Evolutionary conservation across 768 basidiomycete genomes (phyloP), one percentile per base, ranked within the genome.

Genomic region (Tricholoma sp.): DNA sequence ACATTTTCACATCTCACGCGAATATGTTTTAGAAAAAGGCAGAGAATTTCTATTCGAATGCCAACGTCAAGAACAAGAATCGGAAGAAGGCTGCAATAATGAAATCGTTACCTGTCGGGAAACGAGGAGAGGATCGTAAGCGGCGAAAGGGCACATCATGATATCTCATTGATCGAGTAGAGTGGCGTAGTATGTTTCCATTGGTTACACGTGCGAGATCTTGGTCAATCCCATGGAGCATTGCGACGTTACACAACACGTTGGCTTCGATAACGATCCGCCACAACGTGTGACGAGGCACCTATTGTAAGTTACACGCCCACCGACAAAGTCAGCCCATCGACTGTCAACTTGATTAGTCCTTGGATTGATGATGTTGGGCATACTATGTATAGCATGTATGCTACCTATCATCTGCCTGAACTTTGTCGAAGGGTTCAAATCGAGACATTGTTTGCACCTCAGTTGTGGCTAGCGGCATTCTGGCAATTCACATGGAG

Each of bases 21-120:
- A 31, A 29, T 64, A 3, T 17, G 53, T 49, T 59, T 18, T n/a
- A 92, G 93, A 88, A 85, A 76, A 94, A 91, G 73, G 83, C 91
- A 9, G 78, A 80, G 55, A 98, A 98, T 74, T 98, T 94, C 75
- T 97, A 91, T 75, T 82, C 86, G 3, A 79, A 68, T 39, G 82
- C 88, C 4, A 94, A 94, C 60, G 90, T 94, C 60, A 94, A 94
- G 77, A 93, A 92, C 72, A 92, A 88, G 70, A 91, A 83, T 60
- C 83, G 89, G 33, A 72, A 72, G 48, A 88, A 86, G 64, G 78
- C 83, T 18, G 77, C 80, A 20, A 61, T 87, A 50, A 72, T 88
- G 70, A 83, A 81, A 65, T 75, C 81, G 9, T 66, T 85, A 18
- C 76, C 80, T 29, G 73, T 72, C 49, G 84, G 83, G 41, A 84